Evolutionary conservation across 257 asterid species (phyloP).

Genomic region (Solanum peruvianum): DNA sequence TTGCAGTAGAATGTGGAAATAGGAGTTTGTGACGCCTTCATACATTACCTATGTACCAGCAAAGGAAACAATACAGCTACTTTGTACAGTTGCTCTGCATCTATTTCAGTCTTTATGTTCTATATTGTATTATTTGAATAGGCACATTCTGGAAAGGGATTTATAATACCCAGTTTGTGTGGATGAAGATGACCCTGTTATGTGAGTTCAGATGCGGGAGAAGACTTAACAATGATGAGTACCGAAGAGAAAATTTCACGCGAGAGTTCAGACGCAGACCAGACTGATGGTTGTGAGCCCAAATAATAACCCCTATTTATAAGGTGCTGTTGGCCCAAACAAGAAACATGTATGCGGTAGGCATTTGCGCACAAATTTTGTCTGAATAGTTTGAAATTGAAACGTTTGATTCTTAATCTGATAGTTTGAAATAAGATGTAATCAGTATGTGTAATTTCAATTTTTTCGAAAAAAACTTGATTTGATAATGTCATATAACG

Average conservation of each 20-base stretch:
- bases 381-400: background rate
- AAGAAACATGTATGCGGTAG: background rate
- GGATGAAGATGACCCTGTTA: background rate
- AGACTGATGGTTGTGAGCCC: background rate
- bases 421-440: too few species aligned
- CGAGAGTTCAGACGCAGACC: background rate
- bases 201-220: background rate
- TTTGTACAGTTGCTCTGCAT: background rate
- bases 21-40: background rate
- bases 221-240: background rate
- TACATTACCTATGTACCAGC: background rate
- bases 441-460: too few species aligned
- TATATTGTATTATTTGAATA: background rate
- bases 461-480: too few species aligned
- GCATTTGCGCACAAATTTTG: background rate
- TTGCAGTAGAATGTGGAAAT: conserved; percentile 29
- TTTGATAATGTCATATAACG: too few species aligned
- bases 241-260: background rate
- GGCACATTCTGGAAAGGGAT: background rate
- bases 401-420: background rate
- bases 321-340: background rate
- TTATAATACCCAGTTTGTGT: background rate
- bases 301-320: background rate
- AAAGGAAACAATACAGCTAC: background rate
- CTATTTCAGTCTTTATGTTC: background rate